phyloP scores from a whole-genome alignment of 148 eudicot species.

The Rhododendron mucronatum region DNA sequence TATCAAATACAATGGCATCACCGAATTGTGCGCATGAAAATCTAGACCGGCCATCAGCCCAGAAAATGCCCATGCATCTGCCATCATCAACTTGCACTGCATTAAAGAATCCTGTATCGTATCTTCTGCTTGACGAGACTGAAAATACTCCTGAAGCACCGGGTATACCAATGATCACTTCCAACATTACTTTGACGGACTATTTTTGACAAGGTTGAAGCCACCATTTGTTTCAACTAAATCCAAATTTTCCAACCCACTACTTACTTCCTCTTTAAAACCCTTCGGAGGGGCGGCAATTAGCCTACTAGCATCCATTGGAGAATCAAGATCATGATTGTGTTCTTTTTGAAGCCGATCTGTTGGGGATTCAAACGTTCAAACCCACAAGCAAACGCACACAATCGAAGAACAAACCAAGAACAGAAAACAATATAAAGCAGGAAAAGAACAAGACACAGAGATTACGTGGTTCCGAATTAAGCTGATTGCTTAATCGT shows the following conservation, averaged over 20 bases:
- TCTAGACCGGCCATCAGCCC: conserved; percentile 59
- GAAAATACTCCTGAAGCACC: conserved; percentile 42
- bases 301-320: conserved; percentile 20
- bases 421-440: too few species aligned
- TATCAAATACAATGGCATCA: conserved; percentile 49
- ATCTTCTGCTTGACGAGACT: conserved; percentile 48
- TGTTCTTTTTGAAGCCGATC: too few species aligned
- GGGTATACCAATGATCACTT: conserved; percentile 51
- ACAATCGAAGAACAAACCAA: too few species aligned
- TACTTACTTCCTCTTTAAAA: conserved; percentile 32
- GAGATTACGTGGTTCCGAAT: too few species aligned
- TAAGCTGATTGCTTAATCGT: too few species aligned
- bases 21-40: conserved; percentile 54
- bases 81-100: conserved; percentile 45
- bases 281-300: conserved; percentile 24
- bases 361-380: too few species aligned
- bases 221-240: conserved; percentile 43
- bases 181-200: conserved; percentile 35
- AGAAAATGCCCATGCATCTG: conserved; percentile 45
- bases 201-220: conserved; percentile 34
- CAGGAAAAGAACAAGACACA: too few species aligned
- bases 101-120: conserved; percentile 48
- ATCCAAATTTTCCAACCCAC: conserved; percentile 43
- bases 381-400: too few species aligned
- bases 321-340: too few species aligned